Conservation (phyloP, 176 grass and related monocot species). For the Rhynchospora tenuis region DNA sequence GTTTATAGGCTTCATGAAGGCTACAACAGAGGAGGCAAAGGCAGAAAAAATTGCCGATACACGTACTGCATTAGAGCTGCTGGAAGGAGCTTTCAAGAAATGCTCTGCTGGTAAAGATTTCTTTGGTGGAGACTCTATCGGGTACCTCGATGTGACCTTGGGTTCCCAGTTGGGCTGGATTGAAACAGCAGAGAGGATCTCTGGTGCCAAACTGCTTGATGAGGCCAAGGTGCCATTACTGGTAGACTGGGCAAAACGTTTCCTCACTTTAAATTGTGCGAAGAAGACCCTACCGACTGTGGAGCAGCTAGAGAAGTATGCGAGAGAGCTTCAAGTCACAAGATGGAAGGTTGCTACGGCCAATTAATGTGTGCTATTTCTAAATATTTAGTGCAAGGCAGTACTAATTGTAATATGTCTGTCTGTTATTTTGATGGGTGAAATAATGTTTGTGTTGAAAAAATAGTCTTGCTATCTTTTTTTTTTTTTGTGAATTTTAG, state of each 20-base stretch:
- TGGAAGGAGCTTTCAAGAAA: constrained; percentile 30
- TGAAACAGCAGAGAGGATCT: constrained; percentile 1
- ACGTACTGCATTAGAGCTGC: neutral
- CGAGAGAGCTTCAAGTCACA: neutral
- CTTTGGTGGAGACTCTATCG: constrained; percentile 30
- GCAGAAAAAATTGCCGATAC: neutral
- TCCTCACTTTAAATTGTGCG: constrained; percentile 17
- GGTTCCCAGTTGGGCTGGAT: constrained; percentile 24
- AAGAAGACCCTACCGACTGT: constrained; percentile 29
- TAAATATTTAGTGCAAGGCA: neutral
- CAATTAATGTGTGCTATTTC: constrained; percentile 4
- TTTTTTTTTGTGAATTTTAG: too few relatives aligned
- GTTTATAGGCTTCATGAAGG: neutral
- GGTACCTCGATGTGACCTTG: constrained; percentile 26
- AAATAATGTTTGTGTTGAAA: neutral
- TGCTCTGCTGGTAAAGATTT: constrained; percentile 21
- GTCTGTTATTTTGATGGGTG: neutral
- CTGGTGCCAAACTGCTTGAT: constrained; percentile 24
- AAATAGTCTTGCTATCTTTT: neutral
- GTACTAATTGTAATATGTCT: neutral
- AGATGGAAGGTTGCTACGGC: neutral
- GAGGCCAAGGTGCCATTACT: constrained; percentile 23
- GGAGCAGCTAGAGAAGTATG: constrained; percentile 24
- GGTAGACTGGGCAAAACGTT: constrained; percentile 23
- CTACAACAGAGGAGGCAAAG: constrained; percentile 3